Base-by-base conservation (phyloP, 805 yeast genomes). In the Cyberlindnera galapagoensis region DNA sequence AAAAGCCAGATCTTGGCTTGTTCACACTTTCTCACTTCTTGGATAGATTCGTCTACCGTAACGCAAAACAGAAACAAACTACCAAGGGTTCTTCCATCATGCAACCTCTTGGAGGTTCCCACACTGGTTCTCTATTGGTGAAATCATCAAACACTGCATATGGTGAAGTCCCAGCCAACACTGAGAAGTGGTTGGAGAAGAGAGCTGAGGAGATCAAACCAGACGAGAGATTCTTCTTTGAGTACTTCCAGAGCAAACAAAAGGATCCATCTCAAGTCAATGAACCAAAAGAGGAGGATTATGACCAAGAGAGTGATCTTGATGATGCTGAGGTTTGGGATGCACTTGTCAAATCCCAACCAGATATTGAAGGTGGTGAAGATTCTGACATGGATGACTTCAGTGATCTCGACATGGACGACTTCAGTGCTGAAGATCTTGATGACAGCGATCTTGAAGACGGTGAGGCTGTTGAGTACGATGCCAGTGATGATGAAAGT, bases 51-150 rank as follows among this genome's bases (percentile, higher is more conserved):
- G 96, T 92, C 24, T 92, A 92, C 65, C 81, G 85, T 61, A 86
- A 87, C 56, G 85, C 96, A 29, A 86, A 85, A 62, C 80, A 76
- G 48, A 83, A 80, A 57, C 67, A 76, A 13, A 56, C 65, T 21
- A 62, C 78, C n/a, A 78, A 82, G 54, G 97, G 97, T 50, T 67
- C 81, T 4, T 86, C 97, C 26, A 88, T 92, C 54, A 92, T 92
- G 97, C 98, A 92, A 66, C 97, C 98, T 31, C 67, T 92, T 43
- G 87, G 94, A 27, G 97, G 96, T 42, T 69, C 76, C 1, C 82
- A 80, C 41, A 78, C 84, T 14, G 84, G 82, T 8, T 63, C 78
- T 5, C 59, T 81, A 33, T 65, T 82, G 44, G 84, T 82, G 9
- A 76, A 66, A 48, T 74, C 85, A n/a, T 71, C 84, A 10, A 67